Percentiles rank a stretch among this genome's conserved stretches.
Conservation (phyloP, 768 basidiomycete species). For the Boletus fagicola region DNA sequence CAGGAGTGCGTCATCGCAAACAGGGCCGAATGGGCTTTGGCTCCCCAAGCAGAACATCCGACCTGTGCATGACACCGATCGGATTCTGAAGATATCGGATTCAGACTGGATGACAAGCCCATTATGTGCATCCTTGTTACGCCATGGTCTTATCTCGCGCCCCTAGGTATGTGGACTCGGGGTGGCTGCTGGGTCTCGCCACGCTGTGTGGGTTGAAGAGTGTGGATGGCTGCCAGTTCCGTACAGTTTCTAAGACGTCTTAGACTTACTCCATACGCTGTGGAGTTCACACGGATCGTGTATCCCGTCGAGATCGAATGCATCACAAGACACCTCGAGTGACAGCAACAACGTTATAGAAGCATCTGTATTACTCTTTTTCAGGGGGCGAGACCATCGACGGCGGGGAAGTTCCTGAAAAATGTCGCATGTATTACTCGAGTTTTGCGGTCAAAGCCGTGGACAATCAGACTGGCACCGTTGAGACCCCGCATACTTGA, state of each 20-base stretch:
- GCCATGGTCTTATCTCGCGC: constrained; percentile 15
- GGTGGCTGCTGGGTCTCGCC: neutral
- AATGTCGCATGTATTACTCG: constrained; percentile 16
- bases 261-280: constrained; percentile 6
- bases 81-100: neutral
- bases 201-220: neutral
- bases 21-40: constrained; percentile 9
- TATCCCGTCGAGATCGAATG: constrained; percentile 11
- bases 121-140: constrained; percentile 3
- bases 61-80: neutral
- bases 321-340: constrained; percentile 28
- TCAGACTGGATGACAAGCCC: neutral
- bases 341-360: constrained; percentile 27
- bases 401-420: constrained; percentile 20
- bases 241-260: neutral
- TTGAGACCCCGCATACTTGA: constrained; percentile 31
- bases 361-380: constrained; percentile 25
- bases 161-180: neutral
- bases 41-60: neutral
- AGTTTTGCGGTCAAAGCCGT: constrained; percentile 13
- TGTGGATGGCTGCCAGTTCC: neutral
- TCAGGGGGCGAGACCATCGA: constrained; percentile 17
- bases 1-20: constrained; percentile 17
- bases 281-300: constrained; percentile 16
- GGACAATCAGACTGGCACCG: constrained; percentile 22